phyloP scores from a whole-genome alignment of 2,329 filamentous ascomycete species.

The Apiospora kogelbergensis region DNA sequence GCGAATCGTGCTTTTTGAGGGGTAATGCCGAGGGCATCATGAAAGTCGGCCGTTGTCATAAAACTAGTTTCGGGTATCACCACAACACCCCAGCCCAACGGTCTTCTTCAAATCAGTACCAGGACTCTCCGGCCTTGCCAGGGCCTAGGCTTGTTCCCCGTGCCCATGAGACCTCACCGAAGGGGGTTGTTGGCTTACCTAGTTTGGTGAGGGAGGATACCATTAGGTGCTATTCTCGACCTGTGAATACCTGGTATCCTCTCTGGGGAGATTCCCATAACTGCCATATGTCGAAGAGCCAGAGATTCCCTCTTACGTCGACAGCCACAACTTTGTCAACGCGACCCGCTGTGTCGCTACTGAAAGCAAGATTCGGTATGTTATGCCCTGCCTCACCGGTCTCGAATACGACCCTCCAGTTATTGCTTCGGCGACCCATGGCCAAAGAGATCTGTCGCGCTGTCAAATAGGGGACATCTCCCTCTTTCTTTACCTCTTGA shows the following conservation, averaged over 20 bases:
- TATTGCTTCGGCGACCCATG: conserved; percentile 42
- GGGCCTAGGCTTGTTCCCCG: conserved; percentile 25
- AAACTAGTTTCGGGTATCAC: conserved; percentile 46
- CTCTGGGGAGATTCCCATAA: conserved; percentile 7
- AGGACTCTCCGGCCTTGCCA: conserved; percentile 12
- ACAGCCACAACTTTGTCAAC: conserved; percentile 51
- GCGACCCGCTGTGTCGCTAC: conserved; percentile 43
- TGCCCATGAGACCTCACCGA: not conserved
- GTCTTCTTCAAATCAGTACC: conserved; percentile 21
- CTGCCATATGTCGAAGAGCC: conserved; percentile 55
- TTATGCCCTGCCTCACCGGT: conserved; percentile 42
- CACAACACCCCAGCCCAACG: conserved; percentile 50
- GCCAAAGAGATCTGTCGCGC: conserved; percentile 28
- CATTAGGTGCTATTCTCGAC: not conserved
- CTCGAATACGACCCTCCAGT: conserved; percentile 50
- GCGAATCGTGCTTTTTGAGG: conserved; percentile 22
- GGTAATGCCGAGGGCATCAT: conserved; percentile 32
- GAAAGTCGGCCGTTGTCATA: conserved; percentile 27
- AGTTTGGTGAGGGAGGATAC: not conserved
- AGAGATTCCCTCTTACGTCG: conserved; percentile 49
- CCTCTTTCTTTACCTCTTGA: not conserved
- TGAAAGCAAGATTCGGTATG: conserved; percentile 54
- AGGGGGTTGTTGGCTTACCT: conserved; percentile 22
- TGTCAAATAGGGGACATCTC: conserved; percentile 16
- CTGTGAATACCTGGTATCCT: conserved; percentile 5